Base-by-base conservation (phyloP, 805 yeast genomes). In the Helenozyma baotianmanensis region DNA sequence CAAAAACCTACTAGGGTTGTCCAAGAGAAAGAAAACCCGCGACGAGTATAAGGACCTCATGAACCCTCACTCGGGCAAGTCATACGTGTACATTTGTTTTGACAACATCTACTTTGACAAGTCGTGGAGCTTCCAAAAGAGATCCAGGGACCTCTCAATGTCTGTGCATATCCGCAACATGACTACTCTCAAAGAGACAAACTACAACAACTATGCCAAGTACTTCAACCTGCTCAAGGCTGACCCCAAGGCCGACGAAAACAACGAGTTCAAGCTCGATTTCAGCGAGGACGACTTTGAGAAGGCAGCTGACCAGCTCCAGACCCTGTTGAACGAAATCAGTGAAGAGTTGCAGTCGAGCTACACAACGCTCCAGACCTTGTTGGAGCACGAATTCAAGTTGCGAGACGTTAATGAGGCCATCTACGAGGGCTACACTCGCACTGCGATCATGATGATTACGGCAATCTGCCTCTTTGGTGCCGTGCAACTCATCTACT, bases 101-200 rank as follows among this genome's bases (percentile, higher is more conserved):
- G 71, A 66, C 45, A 66, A 66, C 40, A 32, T 64, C 19, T 66
- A 58, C 47, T 47, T 42, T 26, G 72, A 66, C 43, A 58, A 60
- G 39, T 61, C 68, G 7, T 66, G 70, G 70, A 58, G 68, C 13
- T 66, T 62, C 41, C 46, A 48, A 12, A 64, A 68, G 5, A 38
- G 39, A 15, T 18, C 47, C 4, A 48, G 55, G 22, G 69, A 66
- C 24, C 48, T 66, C 10, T 58, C 58, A 35, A 29, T 66, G 23
- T 43, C 33, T 11, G 68, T 66, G 13, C 56, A 58, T 30, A 55
- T 66, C 29, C 56, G 64, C 38, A 59, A 59, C 37, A 53, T 57
- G 43, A 50, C 54, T n/a, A 41, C 60, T 6, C 46, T 64, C 39
- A 50, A 54, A 35, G 43, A 54, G 24, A 60, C 68, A 2, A 56